These are phyloP conservation scores for Russula sp. DNA, from an alignment of 768 basidiomycete genomes.

Conservation along the genomic window DNA sequence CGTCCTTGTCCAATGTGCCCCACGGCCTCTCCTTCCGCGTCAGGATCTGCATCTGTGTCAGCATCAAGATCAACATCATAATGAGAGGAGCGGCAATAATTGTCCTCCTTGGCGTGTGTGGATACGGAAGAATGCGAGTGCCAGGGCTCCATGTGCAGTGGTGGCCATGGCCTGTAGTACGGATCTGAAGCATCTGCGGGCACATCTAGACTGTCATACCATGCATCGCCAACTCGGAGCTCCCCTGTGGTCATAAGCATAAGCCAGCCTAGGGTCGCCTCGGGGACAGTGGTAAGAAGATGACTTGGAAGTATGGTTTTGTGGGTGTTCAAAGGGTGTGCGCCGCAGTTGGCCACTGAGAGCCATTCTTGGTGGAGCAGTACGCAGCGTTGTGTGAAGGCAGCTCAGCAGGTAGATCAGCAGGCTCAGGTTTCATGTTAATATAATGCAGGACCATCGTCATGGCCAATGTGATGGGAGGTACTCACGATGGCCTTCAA, in stretches of 20 bases:
- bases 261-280: neutral
- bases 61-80: conserved; percentile 24
- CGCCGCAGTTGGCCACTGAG: too few relatives aligned
- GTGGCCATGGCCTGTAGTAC: conserved; percentile 12
- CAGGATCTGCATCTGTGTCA: neutral
- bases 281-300: neutral
- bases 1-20: conserved; percentile 23
- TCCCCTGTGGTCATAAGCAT: conserved; percentile 5
- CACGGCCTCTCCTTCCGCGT: conserved; percentile 28
- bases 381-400: neutral
- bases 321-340: too few relatives aligned
- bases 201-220: conserved; percentile 14
- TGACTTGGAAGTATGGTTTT: neutral
- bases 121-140: neutral
- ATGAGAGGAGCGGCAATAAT: neutral
- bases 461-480: neutral
- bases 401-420: conserved; percentile 6
- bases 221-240: conserved; percentile 9
- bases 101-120: neutral
- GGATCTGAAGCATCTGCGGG: conserved; percentile 8
- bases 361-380: neutral
- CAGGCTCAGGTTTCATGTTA: conserved; percentile 7
- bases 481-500: neutral
- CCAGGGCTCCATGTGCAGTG: conserved; percentile 11
- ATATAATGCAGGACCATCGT: conserved; percentile 18